phyloP scores from a whole-genome alignment of 345 rosid species.

The Boechera stricta region DNA sequence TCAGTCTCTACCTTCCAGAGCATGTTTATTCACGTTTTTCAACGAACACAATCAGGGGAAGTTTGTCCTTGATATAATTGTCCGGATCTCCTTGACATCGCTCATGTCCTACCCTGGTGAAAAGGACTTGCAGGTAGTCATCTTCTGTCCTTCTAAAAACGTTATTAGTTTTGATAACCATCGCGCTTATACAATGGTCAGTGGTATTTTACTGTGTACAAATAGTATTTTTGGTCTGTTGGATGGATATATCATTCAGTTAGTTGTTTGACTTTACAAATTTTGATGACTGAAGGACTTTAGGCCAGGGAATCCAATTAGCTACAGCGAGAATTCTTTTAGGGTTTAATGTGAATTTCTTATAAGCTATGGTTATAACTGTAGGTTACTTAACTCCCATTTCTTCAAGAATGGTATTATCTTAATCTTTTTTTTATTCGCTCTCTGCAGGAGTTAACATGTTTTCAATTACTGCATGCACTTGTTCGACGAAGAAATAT shows the following conservation, averaged over 20 bases:
- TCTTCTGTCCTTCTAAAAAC: slow-evolving; percentile 12
- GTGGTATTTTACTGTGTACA: slow-evolving; percentile 5
- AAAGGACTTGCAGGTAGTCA: slow-evolving; percentile 85
- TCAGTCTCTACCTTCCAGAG: slow-evolving; percentile 58
- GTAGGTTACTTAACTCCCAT: slow-evolving; percentile 19
- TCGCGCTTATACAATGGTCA: slow-evolving; percentile 9
- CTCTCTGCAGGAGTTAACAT: slow-evolving; percentile 69
- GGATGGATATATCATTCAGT: slow-evolving; percentile 5
- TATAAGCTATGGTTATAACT: slow-evolving; percentile 31
- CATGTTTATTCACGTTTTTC: slow-evolving; percentile 68
- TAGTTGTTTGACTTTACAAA: slow-evolving; percentile 26
- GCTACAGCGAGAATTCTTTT: slow-evolving; percentile 7
- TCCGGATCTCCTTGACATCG: slow-evolving; percentile 72
- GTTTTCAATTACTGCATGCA: slow-evolving; percentile 80
- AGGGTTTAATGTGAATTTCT: slow-evolving; percentile 12
- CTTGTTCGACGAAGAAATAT: slow-evolving; percentile 81
- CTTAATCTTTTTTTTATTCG: slow-evolving; percentile 5
- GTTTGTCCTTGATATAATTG: slow-evolving; percentile 77
- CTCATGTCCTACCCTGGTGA: slow-evolving; percentile 94
- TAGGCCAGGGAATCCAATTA: slow-evolving; percentile 21
- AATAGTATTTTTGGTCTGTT: slow-evolving; percentile 21
- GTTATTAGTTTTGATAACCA: slow-evolving; percentile 20
- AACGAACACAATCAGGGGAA: slow-evolving; percentile 85
- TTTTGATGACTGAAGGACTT: slow-evolving; percentile 25
- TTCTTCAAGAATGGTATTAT: slow-evolving; percentile 9